Conservation (phyloP, 257 asterid genomes). For the Catharanthus roseus region DNA sequence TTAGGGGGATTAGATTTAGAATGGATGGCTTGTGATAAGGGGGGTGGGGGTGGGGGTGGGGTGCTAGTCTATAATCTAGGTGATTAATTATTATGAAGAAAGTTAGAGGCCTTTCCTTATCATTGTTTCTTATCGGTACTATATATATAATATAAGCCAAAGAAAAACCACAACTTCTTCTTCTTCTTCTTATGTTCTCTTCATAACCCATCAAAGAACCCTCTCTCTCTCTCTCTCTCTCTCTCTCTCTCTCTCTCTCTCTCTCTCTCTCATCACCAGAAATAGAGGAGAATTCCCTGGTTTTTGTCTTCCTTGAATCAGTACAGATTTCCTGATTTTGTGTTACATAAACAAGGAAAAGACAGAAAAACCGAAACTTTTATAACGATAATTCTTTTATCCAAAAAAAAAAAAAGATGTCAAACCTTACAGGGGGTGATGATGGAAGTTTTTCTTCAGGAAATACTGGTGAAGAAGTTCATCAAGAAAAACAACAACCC, state of each 20-base stretch:
- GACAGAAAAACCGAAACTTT: conserved; percentile 6
- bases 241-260: too few relatives aligned
- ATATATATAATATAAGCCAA: conserved; percentile 68
- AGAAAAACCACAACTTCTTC: conserved; percentile 38
- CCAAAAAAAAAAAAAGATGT: too few relatives aligned
- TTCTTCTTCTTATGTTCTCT: conserved; percentile 19
- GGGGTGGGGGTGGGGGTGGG: background rate
- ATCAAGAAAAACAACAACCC: conserved; percentile 15
- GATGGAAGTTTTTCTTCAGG: conserved; percentile 50
- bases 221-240: too few relatives aligned
- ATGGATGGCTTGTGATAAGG: background rate
- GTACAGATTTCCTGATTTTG: conserved; percentile 20
- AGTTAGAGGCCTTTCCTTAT: conserved; percentile 22
- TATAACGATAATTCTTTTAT: background rate
- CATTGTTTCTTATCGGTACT: conserved; percentile 35
- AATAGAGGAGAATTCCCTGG: conserved; percentile 38
- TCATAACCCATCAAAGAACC: conserved; percentile 15
- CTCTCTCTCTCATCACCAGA: conserved; percentile 19
- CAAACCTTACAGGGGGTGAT: conserved; percentile 43
- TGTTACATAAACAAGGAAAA: conserved; percentile 3
- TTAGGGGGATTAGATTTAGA: too few relatives aligned
- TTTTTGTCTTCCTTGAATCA: conserved; percentile 31
- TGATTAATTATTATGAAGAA: conserved; percentile 2
- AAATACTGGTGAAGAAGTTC: conserved; percentile 33
- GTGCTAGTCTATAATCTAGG: background rate